Base-by-base conservation (phyloP, 2,329 filamentous ascomycete species). In the Ophiostoma himal-ulmi region DNA sequence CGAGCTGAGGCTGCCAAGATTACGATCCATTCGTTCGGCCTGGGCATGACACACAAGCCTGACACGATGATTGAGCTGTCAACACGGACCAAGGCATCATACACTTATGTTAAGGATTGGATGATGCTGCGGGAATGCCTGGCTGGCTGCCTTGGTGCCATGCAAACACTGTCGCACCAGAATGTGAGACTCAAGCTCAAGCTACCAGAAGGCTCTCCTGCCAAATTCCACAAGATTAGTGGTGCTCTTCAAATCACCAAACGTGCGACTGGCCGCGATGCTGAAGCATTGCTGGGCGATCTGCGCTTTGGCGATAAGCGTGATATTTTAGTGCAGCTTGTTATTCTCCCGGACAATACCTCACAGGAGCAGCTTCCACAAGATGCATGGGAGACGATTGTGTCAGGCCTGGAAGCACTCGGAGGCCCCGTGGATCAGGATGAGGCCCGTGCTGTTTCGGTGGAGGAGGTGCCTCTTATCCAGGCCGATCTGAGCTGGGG, bases 61-160 rank as follows among this genome's bases (percentile, higher is more conserved):
- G 95, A 99, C 78, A 97, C 94, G 0, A 96, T 99, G 93, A 97
- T 99, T 73, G 94, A 98, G 80, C 83, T 99, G 14, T 98, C 95
- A 0, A 95, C 92, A 7, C 87, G 93, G 72, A 99, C 95, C 3
- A 99, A 98, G 81, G 95, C 94, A 5, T 96, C 93, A 1, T 99
- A 98, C 77, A 96, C 93, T 1, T 99, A 98, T 76, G 94, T 99
- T 75, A 99, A 98, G 81, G 95, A 99, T 79, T 99, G 95, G 95
- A 98, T 98, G 94, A 99, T 98, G 94, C 86, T 99, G 48, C 90
- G 95, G 37, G 95, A 99, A 79, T 98, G 95, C 78, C 85, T 97
- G 64, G 95, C 94, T 34, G 95, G 95, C 62, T 98, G 94, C 76
- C 83, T 99, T 37, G 95, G 95, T 66, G 89, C 93, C 17, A 86